Evolutionary conservation across 148 eudicot species (phyloP), one percentile per base, ranked within the genome.

Genomic region (Suaeda aralocaspica): DNA sequence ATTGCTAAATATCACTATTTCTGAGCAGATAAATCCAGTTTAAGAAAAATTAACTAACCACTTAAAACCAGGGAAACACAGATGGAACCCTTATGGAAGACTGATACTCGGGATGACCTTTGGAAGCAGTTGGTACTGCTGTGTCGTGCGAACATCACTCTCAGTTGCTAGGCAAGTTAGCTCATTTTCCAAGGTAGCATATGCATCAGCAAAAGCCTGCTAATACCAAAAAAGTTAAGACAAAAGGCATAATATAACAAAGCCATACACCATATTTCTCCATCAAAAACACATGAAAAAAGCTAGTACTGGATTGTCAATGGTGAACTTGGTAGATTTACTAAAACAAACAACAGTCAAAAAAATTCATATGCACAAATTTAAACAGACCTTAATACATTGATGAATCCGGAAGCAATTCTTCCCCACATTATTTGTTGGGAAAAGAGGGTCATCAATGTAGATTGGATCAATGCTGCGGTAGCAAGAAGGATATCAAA

Each of bases 171-270:
- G 79, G 78, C 66, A 82, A 39, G 82, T 45, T 10, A 86, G 78
- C 77, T 87, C 91, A 76, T 75, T 85, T 68, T 86, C 92, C 68
- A 91, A 74, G 59, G 74, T 78, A 77, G 89, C 68, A 80, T 94
- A 87, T 58, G 98, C 98, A 86, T 94, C 98, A 33, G 98, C 97
- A 89, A 94, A 94, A 52, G 98, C 97, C 98, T 89, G 73, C 81
- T 41, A 61, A 55, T 18, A 26, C 33, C 53, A 63, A 30, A 56
- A 22, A 4, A 12, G 22, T 51, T 31, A 62, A 61, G 21, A 16
- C 3, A 6, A 14, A 61, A 52, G 34, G 57, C 71, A 66, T 11
- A 28, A 24, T 30, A 24, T 30, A 49, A 44, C 52, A 34, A 28
- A 53, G 53, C 21, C 0, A 34, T 22, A 48, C 13, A 34, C 44